phyloP scores from a whole-genome alignment of 1,284 basidiomycete genomes.

The Ustilago curta region DNA sequence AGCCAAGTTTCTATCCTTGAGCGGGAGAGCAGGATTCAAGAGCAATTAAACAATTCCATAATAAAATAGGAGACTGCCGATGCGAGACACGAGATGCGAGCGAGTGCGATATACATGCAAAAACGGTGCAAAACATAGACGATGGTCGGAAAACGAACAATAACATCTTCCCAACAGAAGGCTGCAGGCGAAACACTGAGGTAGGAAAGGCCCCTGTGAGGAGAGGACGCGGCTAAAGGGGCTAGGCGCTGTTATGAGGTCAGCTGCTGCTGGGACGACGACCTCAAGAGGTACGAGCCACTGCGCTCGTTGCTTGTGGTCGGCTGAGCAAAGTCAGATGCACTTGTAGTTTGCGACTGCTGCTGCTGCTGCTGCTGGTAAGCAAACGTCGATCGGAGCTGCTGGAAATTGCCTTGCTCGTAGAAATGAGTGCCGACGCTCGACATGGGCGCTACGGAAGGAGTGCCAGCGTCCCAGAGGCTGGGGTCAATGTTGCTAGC shows the following conservation, averaged over 20 bases:
- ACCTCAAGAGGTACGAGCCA: slow-evolving; percentile 13
- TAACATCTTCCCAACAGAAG: background rate
- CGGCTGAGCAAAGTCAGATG: slow-evolving; percentile 13
- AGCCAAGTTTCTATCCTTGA: background rate
- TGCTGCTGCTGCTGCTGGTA: slow-evolving; percentile 15
- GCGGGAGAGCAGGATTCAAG: too few relatives aligned
- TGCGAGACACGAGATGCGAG: slow-evolving; percentile 2
- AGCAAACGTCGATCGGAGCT: slow-evolving; percentile 11
- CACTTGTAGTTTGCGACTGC: background rate
- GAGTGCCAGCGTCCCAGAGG: slow-evolving; percentile 20
- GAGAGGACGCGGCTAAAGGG: too few relatives aligned
- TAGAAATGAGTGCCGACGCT: slow-evolving; percentile 23
- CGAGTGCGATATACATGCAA: slow-evolving; percentile 16
- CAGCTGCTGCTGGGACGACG: slow-evolving; percentile 19
- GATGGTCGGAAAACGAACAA: background rate
- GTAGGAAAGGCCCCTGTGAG: background rate
- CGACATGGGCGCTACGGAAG: slow-evolving; percentile 15
- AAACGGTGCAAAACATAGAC: background rate
- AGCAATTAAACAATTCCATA: slow-evolving; percentile 25
- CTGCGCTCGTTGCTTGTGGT: slow-evolving; percentile 13
- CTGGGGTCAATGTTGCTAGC: slow-evolving; percentile 27
- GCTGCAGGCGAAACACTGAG: background rate
- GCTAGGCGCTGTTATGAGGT: background rate
- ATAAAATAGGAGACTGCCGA: background rate
- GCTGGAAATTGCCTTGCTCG: slow-evolving; percentile 14